These are phyloP conservation scores for Zygosaccharomyces kombuchaensis DNA, from an alignment of 805 yeast genomes.

Conservation along the genomic window DNA sequence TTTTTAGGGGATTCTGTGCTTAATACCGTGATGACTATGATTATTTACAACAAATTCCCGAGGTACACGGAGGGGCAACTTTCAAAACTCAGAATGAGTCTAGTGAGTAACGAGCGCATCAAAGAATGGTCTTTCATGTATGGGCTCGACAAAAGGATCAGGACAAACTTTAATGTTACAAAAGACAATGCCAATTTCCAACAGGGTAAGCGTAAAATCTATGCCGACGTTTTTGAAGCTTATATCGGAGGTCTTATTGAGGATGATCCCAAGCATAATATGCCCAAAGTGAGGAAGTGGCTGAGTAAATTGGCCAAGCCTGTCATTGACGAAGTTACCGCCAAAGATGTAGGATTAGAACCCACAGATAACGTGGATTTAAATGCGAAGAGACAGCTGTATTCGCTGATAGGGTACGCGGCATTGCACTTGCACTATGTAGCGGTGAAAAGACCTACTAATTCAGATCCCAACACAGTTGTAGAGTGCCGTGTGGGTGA, in stretches of 20 bases:
- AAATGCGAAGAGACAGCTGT: slow-evolving; percentile 73
- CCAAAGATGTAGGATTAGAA: slow-evolving; percentile 26
- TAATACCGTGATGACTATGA: slow-evolving; percentile 63
- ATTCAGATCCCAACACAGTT: slow-evolving; percentile 40
- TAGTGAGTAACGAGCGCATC: slow-evolving; percentile 70
- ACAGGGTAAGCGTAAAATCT: slow-evolving; percentile 60
- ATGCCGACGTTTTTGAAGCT: slow-evolving; percentile 92
- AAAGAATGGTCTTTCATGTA: slow-evolving; percentile 67
- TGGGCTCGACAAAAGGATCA: slow-evolving; percentile 56
- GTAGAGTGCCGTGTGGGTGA: slow-evolving; percentile 65
- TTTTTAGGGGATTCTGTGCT: slow-evolving; percentile 86
- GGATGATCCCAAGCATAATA: slow-evolving; percentile 41
- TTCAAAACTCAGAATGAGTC: slow-evolving; percentile 60
- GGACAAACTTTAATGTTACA: slow-evolving; percentile 42
- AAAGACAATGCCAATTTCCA: slow-evolving; percentile 31
- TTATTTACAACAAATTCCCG: slow-evolving; percentile 65
- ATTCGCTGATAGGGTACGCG: slow-evolving; percentile 76
- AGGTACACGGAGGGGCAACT: slow-evolving; percentile 75
- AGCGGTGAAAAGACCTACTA: slow-evolving; percentile 37
- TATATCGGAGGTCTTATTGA: slow-evolving; percentile 84
- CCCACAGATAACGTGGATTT: slow-evolving; percentile 42
- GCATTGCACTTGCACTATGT: slow-evolving; percentile 57
- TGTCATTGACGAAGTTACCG: slow-evolving; percentile 31
- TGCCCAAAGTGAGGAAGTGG: slow-evolving; percentile 54
- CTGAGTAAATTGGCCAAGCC: slow-evolving; percentile 48